phyloP scores from a whole-genome alignment of 441 rosid genomes.

The Mallotus repandus region DNA sequence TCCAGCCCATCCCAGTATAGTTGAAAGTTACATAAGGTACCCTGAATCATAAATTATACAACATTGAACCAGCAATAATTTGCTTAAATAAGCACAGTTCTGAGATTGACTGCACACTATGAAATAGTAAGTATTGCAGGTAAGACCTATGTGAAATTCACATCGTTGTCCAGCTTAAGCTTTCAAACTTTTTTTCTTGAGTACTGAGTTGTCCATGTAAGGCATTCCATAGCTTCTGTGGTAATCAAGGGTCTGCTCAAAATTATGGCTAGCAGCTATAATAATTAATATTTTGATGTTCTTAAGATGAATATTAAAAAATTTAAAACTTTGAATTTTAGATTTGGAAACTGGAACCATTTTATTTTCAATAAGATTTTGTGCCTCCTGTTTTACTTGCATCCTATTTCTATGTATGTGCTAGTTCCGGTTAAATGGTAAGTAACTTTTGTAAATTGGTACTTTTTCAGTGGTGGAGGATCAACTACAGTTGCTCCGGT shows the following conservation, averaged over 20 bases:
- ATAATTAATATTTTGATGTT: not conserved
- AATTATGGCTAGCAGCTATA: too few relatives aligned
- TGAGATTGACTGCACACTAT: not conserved
- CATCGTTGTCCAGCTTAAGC: not conserved
- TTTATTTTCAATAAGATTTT: not conserved
- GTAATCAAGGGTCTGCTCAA: not conserved
- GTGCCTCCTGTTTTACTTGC: not conserved
- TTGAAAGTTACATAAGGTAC: not conserved
- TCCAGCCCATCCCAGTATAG: not conserved
- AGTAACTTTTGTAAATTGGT: conserved; percentile 7
- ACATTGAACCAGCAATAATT: not conserved
- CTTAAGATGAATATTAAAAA: not conserved
- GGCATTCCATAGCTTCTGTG: not conserved
- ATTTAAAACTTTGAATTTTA: not conserved
- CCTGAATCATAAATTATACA: not conserved
- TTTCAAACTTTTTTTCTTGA: conserved; percentile 1
- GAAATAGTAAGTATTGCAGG: not conserved
- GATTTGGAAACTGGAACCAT: not conserved
- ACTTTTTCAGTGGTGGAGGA: conserved; percentile 86
- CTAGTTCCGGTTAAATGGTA: not conserved
- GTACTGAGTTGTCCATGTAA: not conserved
- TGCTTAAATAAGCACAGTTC: not conserved
- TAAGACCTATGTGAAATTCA: not conserved
- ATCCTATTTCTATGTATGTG: not conserved
- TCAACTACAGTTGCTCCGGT: conserved; percentile 95